Percentiles rank a stretch among this genome's conserved stretches.
phyloP scores from a whole-genome alignment of 2,329 filamentous ascomycete genomes.

The Sporothrix pseudoabietina region DNA sequence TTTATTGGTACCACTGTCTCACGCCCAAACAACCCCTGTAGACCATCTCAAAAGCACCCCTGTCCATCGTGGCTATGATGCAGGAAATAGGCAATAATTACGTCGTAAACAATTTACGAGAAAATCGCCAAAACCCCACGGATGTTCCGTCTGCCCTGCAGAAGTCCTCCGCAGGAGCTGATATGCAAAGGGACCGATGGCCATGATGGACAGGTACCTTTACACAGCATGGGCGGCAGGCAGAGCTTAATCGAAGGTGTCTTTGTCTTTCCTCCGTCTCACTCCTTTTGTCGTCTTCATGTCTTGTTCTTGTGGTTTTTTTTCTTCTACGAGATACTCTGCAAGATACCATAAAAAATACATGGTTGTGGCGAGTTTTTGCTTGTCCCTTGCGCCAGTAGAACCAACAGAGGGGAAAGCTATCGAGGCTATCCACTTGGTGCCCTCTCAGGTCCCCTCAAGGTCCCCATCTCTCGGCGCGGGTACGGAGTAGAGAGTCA shows the following conservation, averaged over 20 bases:
- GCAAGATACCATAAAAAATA: too few species aligned
- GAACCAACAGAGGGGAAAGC: neutral
- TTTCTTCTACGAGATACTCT: neutral
- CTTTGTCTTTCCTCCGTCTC: neutral
- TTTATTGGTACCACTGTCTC: neutral
- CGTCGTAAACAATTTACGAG: neutral
- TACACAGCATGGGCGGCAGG: neutral
- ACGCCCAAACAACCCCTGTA: neutral
- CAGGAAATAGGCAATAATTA: neutral
- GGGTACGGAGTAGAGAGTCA: conserved; percentile 3
- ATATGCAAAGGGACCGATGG: neutral
- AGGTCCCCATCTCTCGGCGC: conserved; percentile 13
- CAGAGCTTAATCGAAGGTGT: neutral
- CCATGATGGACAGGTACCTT: neutral
- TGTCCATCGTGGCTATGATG: neutral
- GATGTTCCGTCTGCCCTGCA: neutral
- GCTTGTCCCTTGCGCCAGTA: neutral
- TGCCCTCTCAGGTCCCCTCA: neutral
- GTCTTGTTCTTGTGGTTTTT: neutral
- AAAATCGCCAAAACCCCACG: neutral
- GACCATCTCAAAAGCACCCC: neutral
- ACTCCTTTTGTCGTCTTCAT: neutral
- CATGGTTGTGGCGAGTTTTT: neutral
- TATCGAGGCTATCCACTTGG: neutral
- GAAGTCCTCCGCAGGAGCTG: conserved; percentile 17